A percentile compares a stretch with the other conserved stretches of the same genome.
Evolutionary conservation across 2,329 filamentous ascomycete species (phyloP).

Genomic region (Trichoderma asperellum): DNA sequence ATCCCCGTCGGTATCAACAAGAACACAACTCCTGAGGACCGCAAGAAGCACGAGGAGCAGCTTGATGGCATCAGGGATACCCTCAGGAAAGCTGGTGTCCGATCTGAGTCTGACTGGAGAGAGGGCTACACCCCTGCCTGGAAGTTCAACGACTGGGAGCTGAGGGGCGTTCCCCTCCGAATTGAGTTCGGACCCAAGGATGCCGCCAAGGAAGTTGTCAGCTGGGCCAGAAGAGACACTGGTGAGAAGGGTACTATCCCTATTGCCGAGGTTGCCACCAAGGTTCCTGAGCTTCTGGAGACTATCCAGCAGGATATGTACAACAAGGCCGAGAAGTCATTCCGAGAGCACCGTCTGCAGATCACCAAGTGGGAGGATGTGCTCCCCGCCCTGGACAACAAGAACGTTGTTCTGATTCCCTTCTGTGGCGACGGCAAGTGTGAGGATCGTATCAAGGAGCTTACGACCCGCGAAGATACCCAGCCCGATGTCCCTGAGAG

Average conservation of each 20-base stretch:
- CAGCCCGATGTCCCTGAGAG: constrained; percentile 57
- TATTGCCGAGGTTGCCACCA: constrained; percentile 71
- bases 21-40: constrained; percentile 80
- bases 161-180: constrained; percentile 91
- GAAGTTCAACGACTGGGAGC: constrained; percentile 99
- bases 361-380: constrained; percentile 91
- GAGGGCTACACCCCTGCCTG: constrained; percentile 93
- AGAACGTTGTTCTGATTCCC: constrained; percentile 91
- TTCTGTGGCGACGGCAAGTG: constrained; percentile 82
- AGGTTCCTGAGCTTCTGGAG: constrained; percentile 81
- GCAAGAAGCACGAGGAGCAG: constrained; percentile 73
- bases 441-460: constrained; percentile 93
- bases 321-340: constrained; percentile 74
- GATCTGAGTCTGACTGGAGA: constrained; percentile 79
- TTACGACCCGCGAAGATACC: constrained; percentile 76
- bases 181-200: constrained; percentile 97
- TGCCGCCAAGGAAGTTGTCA: constrained; percentile 81
- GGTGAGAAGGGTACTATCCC: constrained; percentile 80
- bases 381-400: constrained; percentile 83
- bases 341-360: constrained; percentile 77
- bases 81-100: constrained; percentile 74
- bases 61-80: constrained; percentile 71
- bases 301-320: constrained; percentile 86
- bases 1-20: constrained; percentile 93
- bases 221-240: constrained; percentile 84